phyloP scores from a whole-genome alignment of 2,329 filamentous ascomycete species.

The Xylariales sp. region DNA sequence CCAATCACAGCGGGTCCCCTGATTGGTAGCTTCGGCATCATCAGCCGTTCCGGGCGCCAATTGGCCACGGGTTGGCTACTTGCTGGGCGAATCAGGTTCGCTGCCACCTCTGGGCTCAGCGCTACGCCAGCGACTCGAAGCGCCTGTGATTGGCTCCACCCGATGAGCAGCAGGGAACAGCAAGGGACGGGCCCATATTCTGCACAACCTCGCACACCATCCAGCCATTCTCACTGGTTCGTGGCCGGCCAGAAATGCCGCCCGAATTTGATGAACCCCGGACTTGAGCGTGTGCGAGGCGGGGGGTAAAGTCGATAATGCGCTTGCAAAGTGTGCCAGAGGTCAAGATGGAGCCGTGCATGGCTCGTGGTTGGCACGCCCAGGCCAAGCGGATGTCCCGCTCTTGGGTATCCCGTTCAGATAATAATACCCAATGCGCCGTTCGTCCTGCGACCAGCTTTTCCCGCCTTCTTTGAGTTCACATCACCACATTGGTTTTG shows the following conservation, averaged over 20 bases:
- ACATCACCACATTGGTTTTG: neutral
- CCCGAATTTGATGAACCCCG: conserved; percentile 9
- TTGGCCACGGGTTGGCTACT: conserved; percentile 19
- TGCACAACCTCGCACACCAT: conserved; percentile 23
- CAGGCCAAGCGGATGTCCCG: conserved; percentile 8
- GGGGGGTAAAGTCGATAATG: conserved; percentile 4
- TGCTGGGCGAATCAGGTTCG: conserved; percentile 24
- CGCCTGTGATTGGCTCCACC: conserved; percentile 19
- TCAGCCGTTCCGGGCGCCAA: conserved; percentile 13
- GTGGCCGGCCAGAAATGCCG: conserved; percentile 19
- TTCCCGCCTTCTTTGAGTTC: conserved; percentile 3
- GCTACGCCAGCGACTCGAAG: conserved; percentile 26
- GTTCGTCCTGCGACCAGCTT: conserved; percentile 5
- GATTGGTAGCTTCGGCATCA: conserved; percentile 10
- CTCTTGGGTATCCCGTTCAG: neutral
- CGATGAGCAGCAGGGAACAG: conserved; percentile 9
- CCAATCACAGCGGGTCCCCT: conserved; percentile 11
- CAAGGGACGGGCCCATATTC: conserved; percentile 7
- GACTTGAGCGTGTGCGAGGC: too few species aligned
- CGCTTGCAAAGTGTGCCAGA: neutral
- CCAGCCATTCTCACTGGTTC: conserved; percentile 23
- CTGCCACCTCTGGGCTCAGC: conserved; percentile 16
- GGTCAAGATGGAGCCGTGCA: conserved; percentile 2
- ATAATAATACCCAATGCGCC: conserved; percentile 7
- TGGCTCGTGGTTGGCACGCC: too few species aligned